Conservation (phyloP, 148 eudicot species). For the Salicornia ramosissima region DNA sequence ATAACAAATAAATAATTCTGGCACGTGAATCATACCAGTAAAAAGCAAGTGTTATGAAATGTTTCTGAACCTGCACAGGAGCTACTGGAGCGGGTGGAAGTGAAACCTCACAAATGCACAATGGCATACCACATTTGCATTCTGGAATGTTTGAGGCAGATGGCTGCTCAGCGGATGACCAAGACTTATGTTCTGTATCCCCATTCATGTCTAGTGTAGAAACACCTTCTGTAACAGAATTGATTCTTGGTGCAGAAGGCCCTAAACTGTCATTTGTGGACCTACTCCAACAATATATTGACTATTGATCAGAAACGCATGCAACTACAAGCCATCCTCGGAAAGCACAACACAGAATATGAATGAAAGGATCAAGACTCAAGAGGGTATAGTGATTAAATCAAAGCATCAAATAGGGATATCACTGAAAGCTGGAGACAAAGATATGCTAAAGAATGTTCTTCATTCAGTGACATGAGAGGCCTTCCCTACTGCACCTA, state of each 20-base stretch:
- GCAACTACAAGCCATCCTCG: not conserved
- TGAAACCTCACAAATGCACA: constrained; percentile 87
- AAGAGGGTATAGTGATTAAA: not conserved
- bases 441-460: not conserved
- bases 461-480: constrained; percentile 3
- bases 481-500: not conserved
- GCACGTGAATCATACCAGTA: not conserved
- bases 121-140: constrained; percentile 99
- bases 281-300: constrained; percentile 29
- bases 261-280: constrained; percentile 28
- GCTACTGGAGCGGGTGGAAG: constrained; percentile 39
- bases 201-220: constrained; percentile 57
- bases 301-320: not conserved
- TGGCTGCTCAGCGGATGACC: constrained; percentile 29
- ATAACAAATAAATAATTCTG: not conserved
- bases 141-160: constrained; percentile 36
- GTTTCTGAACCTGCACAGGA: constrained; percentile 36
- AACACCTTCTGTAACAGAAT: constrained; percentile 46
- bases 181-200: constrained; percentile 35
- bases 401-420: not conserved
- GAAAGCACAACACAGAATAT: not conserved
- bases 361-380: not conserved
- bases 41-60: constrained; percentile 11
- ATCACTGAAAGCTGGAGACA: not conserved
- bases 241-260: constrained; percentile 37